Conservation (phyloP, 306 rosid species). For the Pachyrhizus erosus region DNA sequence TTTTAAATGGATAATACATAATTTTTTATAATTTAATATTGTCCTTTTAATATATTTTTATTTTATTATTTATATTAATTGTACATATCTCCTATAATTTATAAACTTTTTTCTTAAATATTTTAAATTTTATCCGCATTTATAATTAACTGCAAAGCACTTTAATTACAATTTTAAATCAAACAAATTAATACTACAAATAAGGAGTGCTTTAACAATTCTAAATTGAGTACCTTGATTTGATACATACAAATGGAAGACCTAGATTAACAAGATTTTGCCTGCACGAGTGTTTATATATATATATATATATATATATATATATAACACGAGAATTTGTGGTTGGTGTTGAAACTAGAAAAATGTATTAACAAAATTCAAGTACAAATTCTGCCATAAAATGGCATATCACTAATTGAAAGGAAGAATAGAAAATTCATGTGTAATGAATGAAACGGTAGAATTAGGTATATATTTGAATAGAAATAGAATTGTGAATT, state of each 20-base stretch:
- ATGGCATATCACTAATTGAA: background rate
- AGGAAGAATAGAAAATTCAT: background rate
- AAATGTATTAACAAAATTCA: background rate
- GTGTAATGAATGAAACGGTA: background rate
- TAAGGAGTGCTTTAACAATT: too few species aligned
- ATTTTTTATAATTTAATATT: background rate
- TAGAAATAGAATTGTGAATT: background rate
- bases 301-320: too few species aligned
- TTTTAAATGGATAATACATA: background rate
- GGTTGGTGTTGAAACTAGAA: background rate
- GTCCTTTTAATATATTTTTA: background rate
- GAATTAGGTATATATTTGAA: constrained; percentile 1
- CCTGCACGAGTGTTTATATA: too few species aligned
- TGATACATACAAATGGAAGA: too few species aligned
- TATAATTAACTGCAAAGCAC: background rate
- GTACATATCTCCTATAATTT: background rate
- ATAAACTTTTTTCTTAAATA: background rate
- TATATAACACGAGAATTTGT: background rate
- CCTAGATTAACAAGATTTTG: background rate
- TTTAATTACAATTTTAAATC: background rate
- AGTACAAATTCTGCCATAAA: background rate
- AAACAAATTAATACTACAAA: background rate
- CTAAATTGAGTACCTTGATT: too few species aligned
- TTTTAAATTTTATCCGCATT: background rate
- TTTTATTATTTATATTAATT: background rate